phyloP scores from a whole-genome alignment of 2,329 filamentous ascomycete genomes.

The Neofusicoccum sp. region DNA sequence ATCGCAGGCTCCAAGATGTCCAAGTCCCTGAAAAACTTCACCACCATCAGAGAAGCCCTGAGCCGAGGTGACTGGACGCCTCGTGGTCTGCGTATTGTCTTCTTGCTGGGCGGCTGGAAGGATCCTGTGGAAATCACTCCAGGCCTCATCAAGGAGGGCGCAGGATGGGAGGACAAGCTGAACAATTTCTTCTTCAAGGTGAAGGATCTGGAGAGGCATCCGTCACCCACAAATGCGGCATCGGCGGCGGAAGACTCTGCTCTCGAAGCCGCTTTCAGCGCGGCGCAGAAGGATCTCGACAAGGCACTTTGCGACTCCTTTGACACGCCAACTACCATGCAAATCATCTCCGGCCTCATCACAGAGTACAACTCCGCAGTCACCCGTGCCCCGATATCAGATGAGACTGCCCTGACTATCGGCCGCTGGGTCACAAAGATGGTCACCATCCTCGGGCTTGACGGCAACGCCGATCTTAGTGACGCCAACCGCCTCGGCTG shows the following conservation, averaged over 20 bases:
- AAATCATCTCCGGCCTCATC: conserved; percentile 73
- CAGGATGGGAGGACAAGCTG: conserved; percentile 76
- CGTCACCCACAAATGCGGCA: conserved; percentile 28
- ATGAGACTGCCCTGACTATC: conserved; percentile 51
- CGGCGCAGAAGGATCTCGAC: conserved; percentile 58
- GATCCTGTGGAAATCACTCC: conserved; percentile 88
- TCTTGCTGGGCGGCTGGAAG: conserved; percentile 84
- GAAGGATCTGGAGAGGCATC: conserved; percentile 47
- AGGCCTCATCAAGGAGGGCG: conserved; percentile 71
- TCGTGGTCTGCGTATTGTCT: conserved; percentile 77
- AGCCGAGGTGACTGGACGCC: conserved; percentile 68
- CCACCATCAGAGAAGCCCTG: conserved; percentile 84
- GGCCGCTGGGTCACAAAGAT: conserved; percentile 81
- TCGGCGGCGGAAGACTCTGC: conserved; percentile 38
- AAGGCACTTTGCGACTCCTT: conserved; percentile 78
- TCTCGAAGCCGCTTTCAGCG: conserved; percentile 50
- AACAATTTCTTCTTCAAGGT: conserved; percentile 67
- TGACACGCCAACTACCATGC: conserved; percentile 79
- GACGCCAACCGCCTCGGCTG: conserved; percentile 56
- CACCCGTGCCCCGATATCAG: conserved; percentile 41
- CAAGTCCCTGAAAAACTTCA: conserved; percentile 94
- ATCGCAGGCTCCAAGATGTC: conserved; percentile 95
- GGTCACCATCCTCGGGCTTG: conserved; percentile 79
- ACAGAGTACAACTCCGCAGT: conserved; percentile 66
- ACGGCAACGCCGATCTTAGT: conserved; percentile 52